A percentile compares a stretch with the other conserved stretches of the same genome.
These are phyloP conservation scores for Colletotrichum horii DNA, from an alignment of 2,329 filamentous ascomycete genomes.

Conservation along the genomic window DNA sequence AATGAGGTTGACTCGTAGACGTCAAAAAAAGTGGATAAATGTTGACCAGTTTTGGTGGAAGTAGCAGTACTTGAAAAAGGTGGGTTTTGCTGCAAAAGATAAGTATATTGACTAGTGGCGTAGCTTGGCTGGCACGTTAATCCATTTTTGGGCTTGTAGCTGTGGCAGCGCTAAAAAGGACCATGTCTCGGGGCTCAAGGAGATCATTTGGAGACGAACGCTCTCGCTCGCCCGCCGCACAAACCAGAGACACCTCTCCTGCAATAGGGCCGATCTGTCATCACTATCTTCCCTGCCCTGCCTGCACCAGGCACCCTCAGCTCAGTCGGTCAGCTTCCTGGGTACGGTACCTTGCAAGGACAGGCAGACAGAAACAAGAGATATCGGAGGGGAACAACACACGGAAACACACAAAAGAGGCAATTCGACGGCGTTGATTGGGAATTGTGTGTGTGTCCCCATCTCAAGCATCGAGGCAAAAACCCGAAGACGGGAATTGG, in stretches of 20 bases:
- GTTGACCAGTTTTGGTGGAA: too few species aligned
- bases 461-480: not conserved
- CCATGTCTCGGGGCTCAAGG: too few species aligned
- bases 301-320: not conserved
- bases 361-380: not conserved
- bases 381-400: not conserved
- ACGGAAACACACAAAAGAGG: not conserved
- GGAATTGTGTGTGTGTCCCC: not conserved
- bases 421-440: not conserved
- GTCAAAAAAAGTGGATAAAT: too few species aligned
- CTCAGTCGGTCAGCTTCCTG: not conserved
- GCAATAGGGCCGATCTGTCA: not conserved
- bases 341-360: not conserved
- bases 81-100: too few species aligned
- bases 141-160: too few species aligned
- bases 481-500: not conserved
- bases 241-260: not conserved
- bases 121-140: too few species aligned
- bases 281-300: not conserved
- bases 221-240: constrained; percentile 4
- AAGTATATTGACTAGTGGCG: too few species aligned
- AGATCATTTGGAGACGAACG: constrained; percentile 20
- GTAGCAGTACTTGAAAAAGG: too few species aligned
- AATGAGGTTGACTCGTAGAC: too few species aligned
- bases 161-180: too few species aligned